These are phyloP conservation scores for Shiraia bambusicola DNA, from an alignment of 2,329 filamentous ascomycete genomes.

Conservation along the genomic window DNA sequence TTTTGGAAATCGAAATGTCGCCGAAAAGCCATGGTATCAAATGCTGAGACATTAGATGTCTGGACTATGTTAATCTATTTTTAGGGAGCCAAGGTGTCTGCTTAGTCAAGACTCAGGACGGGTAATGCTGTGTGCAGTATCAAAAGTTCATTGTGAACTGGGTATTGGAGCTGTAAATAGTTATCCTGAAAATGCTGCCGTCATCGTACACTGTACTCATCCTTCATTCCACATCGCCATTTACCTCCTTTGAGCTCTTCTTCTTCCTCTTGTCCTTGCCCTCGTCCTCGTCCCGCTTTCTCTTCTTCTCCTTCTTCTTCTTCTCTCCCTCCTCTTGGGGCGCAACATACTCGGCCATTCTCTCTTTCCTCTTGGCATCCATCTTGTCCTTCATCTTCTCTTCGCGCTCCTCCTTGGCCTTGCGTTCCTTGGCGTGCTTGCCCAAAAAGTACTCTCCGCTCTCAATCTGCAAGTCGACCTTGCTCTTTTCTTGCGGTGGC, in stretches of 20 bases:
- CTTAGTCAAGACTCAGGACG: constrained; percentile 6
- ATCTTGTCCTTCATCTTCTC: constrained; percentile 86
- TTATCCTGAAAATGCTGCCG: constrained; percentile 26
- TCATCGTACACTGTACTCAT: not conserved
- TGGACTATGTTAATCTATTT: constrained; percentile 10
- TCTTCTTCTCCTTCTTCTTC: constrained; percentile 49
- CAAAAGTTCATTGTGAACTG: constrained; percentile 4
- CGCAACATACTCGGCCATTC: constrained; percentile 82
- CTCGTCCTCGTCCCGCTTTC: constrained; percentile 54
- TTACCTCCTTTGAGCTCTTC: constrained; percentile 29
- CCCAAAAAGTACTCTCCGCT: constrained; percentile 94
- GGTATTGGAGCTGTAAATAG: constrained; percentile 23
- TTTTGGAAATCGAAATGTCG: constrained; percentile 2
- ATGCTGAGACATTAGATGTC: constrained; percentile 22
- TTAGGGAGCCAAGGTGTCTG: constrained; percentile 11
- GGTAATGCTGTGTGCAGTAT: not conserved
- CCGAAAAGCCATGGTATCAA: constrained; percentile 4
- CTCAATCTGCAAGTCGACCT: constrained; percentile 97
- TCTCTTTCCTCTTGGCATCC: constrained; percentile 81
- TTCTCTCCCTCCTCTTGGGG: constrained; percentile 71
- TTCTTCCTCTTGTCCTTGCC: constrained; percentile 51
- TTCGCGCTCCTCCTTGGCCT: constrained; percentile 73
- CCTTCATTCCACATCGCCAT: constrained; percentile 26
- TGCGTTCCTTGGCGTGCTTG: constrained; percentile 88
- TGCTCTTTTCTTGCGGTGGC: constrained; percentile 96